Base-by-base conservation (phyloP, 2,329 filamentous ascomycete species). In the Trichoderma lentiforme region DNA sequence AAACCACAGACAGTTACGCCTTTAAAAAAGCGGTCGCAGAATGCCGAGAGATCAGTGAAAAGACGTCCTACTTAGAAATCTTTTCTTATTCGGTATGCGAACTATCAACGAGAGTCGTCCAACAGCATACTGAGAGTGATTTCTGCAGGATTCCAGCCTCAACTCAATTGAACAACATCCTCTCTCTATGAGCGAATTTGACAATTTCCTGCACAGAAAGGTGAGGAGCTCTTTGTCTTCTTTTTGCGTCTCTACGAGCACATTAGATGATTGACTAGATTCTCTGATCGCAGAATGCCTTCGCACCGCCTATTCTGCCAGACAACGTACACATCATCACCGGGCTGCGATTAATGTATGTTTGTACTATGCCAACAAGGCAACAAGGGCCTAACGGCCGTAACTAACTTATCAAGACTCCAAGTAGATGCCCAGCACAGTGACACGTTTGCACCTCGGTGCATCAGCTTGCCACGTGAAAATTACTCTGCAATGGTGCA, bases 171-270 rank as follows among this genome's bases (percentile, higher is more conserved):
- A 43, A 2, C 39, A 43, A 9, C 1, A 43, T 9, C 15, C 39
- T n/a, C 15, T 43, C 15, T 3, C 18, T n/a, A 2, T 18, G 6
- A 7, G 3, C 7, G 7, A 43, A n/a, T 43, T 43, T n/a, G 1
- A 43, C 39, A 9, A 43, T 43, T n/a, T 43, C 14, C 18, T 43
- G 7, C 15, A n/a, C 1, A 43, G 18, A 9, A 8, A 43, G 39
- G 39, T 43, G 39, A n/a, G 15, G 3, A 43, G 3, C 1, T 43
- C 39, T 9, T n/a, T n/a, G 18, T 43, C 15, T 4, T n/a, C 18
- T 9, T n/a, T n/a, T 18, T 0, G 7, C 3, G 18, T 43, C 39
- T n/a, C 1, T 3, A 43, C 15, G 1, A 18, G 36, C 1, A 9
- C 36, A 43, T 43, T 0, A n/a, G 15, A 43, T 43, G 15, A 43